A percentile compares a stretch with the other conserved stretches of the same genome.
phyloP scores from a whole-genome alignment of 2,329 filamentous ascomycete genomes.

The Colletotrichum phormii region DNA sequence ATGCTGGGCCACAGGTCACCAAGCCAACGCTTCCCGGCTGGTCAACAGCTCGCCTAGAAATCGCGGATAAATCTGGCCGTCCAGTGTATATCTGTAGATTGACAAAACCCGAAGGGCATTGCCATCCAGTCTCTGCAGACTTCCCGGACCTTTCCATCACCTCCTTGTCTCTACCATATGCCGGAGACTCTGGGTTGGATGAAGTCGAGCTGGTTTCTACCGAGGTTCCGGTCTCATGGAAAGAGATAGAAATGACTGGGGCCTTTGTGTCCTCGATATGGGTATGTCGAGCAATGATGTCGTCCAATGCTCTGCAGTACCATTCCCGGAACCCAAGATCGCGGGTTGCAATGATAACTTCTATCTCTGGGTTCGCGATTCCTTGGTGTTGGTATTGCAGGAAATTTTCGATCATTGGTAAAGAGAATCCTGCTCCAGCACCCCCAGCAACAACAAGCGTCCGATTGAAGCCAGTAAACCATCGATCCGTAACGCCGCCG shows the following conservation, averaged over 20 bases:
- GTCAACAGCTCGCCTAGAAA: conserved; percentile 6
- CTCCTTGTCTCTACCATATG: not conserved
- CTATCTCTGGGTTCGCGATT: conserved; percentile 24
- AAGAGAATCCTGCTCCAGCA: conserved; percentile 64
- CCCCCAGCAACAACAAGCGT: conserved; percentile 65
- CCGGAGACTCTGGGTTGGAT: not conserved
- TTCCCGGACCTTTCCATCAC: not conserved
- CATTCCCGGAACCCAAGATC: conserved; percentile 24
- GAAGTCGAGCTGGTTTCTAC: not conserved
- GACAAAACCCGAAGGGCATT: not conserved
- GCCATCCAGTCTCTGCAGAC: not conserved
- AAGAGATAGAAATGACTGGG: not conserved
- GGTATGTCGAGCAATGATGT: not conserved
- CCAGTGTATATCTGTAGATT: conserved; percentile 1
- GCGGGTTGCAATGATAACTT: conserved; percentile 22
- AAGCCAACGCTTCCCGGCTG: conserved; percentile 37
- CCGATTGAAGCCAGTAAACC: conserved; percentile 53
- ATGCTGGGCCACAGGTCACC: conserved; percentile 40
- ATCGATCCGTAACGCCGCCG: conserved; percentile 58
- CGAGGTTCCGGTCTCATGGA: conserved; percentile 7
- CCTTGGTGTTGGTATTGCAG: conserved; percentile 27
- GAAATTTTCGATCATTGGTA: conserved; percentile 59
- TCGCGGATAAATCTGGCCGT: conserved; percentile 36
- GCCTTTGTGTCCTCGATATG: not conserved
- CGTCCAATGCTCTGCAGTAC: conserved; percentile 19